phyloP scores from a whole-genome alignment of 805 yeast genomes.

The Alloascoidea hylecoeti region DNA sequence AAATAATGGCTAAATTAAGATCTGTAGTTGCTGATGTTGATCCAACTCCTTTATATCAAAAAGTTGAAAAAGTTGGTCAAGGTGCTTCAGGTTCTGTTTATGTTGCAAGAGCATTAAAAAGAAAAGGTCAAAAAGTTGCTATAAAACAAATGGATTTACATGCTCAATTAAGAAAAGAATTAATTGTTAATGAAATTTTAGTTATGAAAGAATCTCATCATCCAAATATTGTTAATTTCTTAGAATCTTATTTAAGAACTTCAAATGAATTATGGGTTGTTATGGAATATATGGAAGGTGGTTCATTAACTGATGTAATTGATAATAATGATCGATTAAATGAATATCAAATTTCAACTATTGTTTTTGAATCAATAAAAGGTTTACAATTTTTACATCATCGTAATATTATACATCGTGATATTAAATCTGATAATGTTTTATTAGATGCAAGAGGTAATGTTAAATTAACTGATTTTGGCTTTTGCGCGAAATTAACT shows the following conservation, averaged over 20 bases:
- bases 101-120: conserved; percentile 52
- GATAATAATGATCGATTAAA: conserved; percentile 66
- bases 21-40: conserved; percentile 74
- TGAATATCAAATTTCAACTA: conserved; percentile 85
- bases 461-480: conserved; percentile 92
- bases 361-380: conserved; percentile 78
- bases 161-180: conserved; percentile 86
- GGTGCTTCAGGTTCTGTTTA: conserved; percentile 98
- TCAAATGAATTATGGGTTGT: conserved; percentile 90
- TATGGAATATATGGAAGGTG: conserved; percentile 99
- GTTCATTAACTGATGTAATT: conserved; percentile 89
- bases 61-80: conserved; percentile 77
- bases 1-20: conserved; percentile 66
- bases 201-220: conserved; percentile 96
- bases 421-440: conserved; percentile 93
- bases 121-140: conserved; percentile 49
- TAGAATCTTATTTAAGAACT: conserved; percentile 79
- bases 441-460: conserved; percentile 68
- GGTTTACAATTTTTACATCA: conserved; percentile 88
- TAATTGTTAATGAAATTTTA: conserved; percentile 87
- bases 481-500: conserved; percentile 69
- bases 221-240: conserved; percentile 85
- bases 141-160: conserved; percentile 91
- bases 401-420: conserved; percentile 90
- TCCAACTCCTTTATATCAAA: conserved; percentile 52